phyloP scores from a whole-genome alignment of 192 early-diverging fungal genomes.

The Coemansia umbellata region DNA sequence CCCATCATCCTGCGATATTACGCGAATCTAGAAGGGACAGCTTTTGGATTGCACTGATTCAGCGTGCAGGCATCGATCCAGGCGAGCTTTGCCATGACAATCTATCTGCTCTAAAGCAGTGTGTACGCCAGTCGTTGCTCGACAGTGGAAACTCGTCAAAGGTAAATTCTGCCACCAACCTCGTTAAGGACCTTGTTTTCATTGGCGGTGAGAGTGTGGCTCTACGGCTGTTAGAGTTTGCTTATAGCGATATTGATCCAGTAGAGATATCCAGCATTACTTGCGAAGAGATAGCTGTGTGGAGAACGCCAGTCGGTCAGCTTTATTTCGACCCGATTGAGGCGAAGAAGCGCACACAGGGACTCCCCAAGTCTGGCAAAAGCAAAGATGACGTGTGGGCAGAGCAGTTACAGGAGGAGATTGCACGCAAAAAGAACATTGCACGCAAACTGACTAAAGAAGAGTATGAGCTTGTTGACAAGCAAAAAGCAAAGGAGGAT shows the following conservation, averaged over 20 bases:
- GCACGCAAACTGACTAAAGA: slow-evolving; percentile 48
- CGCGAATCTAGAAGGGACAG: slow-evolving; percentile 56
- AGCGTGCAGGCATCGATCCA: slow-evolving; percentile 68
- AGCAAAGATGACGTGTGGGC: slow-evolving; percentile 40
- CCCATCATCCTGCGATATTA: slow-evolving; percentile 21
- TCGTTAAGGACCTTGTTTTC: slow-evolving; percentile 29
- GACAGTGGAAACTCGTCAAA: slow-evolving; percentile 21
- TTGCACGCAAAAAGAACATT: slow-evolving; percentile 17
- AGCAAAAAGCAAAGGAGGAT: slow-evolving; percentile 68
- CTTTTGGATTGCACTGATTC: slow-evolving; percentile 82
- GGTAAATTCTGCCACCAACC: slow-evolving; percentile 10
- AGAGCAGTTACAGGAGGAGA: slow-evolving; percentile 30
- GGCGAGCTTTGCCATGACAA: slow-evolving; percentile 55
- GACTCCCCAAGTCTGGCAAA: background rate
- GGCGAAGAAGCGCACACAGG: slow-evolving; percentile 4
- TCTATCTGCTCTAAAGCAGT: slow-evolving; percentile 41
- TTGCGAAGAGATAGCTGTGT: slow-evolving; percentile 32
- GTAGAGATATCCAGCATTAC: slow-evolving; percentile 11
- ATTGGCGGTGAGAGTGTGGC: slow-evolving; percentile 29
- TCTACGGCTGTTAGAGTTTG: slow-evolving; percentile 28
- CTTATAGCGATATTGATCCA: slow-evolving; percentile 21
- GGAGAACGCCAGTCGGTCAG: slow-evolving; percentile 27
- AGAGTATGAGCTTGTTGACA: slow-evolving; percentile 68
- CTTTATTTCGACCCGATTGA: slow-evolving; percentile 33
- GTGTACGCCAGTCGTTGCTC: slow-evolving; percentile 44